These are phyloP conservation scores for Chytriomyces hyalinus DNA, from an alignment of 192 early-diverging fungal genomes.

Conservation along the genomic window DNA sequence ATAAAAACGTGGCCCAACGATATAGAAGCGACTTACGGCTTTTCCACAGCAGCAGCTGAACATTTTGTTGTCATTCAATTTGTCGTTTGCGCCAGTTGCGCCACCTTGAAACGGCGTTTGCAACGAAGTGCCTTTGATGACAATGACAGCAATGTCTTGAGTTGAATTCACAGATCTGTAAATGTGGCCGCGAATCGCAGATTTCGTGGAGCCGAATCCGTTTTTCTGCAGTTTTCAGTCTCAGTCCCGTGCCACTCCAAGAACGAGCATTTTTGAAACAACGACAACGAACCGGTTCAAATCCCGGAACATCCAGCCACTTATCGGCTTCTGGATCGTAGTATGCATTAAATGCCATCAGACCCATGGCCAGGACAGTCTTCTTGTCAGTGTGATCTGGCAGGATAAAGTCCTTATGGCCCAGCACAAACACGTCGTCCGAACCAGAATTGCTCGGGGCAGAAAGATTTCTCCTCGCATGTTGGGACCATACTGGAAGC, in stretches of 20 bases:
- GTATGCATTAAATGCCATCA: constrained; percentile 88
- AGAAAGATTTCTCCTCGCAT: background rate
- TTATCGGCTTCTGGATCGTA: constrained; percentile 53
- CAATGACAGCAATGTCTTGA: constrained; percentile 73
- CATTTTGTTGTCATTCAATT: constrained; percentile 81
- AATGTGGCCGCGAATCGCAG: constrained; percentile 80
- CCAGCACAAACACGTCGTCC: background rate
- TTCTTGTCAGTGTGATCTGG: constrained; percentile 78
- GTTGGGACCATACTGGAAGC: background rate
- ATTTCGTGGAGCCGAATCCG: constrained; percentile 49
- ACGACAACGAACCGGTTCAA: constrained; percentile 12
- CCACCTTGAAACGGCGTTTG: constrained; percentile 43
- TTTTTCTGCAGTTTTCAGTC: background rate
- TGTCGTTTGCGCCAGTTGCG: constrained; percentile 42
- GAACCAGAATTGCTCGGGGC: background rate
- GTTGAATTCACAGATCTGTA: constrained; percentile 63
- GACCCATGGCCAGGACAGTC: constrained; percentile 73
- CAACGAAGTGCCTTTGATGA: constrained; percentile 78
- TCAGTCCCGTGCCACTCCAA: background rate
- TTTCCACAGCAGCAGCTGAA: constrained; percentile 96
- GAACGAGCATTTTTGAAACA: background rate
- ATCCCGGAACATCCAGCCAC: constrained; percentile 36
- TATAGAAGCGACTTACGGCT: constrained; percentile 47
- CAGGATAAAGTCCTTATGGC: constrained; percentile 36
- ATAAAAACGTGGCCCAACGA: background rate